Percentiles rank a stretch among this genome's conserved stretches.
phyloP scores from a whole-genome alignment of 768 basidiomycete species.

The Trichaptum fuscoviolaceum region DNA sequence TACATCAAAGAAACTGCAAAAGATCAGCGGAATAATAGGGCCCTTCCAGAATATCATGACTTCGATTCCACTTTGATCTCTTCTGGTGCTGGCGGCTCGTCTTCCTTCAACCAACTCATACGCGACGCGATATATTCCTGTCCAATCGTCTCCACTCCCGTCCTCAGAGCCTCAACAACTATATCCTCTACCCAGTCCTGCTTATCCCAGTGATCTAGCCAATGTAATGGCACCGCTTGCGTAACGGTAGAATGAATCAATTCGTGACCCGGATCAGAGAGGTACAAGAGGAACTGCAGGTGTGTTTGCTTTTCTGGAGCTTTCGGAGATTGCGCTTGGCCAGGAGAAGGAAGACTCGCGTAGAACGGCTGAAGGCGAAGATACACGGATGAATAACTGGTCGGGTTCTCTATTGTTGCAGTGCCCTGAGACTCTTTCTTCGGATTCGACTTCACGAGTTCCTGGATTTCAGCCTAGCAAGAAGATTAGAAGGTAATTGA shows the following conservation, averaged over 20 bases:
- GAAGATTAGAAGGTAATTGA: not conserved
- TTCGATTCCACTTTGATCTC: constrained; percentile 11
- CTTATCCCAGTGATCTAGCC: constrained; percentile 88
- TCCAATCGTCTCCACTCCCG: constrained; percentile 85
- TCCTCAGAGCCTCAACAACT: constrained; percentile 78
- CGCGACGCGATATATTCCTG: constrained; percentile 85
- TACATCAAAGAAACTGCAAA: not conserved
- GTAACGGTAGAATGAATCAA: constrained; percentile 74
- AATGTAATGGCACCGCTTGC: constrained; percentile 77
- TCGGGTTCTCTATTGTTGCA: constrained; percentile 46
- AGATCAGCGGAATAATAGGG: not conserved
- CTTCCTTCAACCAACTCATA: constrained; percentile 71
- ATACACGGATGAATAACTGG: constrained; percentile 86
- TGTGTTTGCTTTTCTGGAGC: constrained; percentile 26
- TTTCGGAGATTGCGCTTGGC: constrained; percentile 17
- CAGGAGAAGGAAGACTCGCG: constrained; percentile 45
- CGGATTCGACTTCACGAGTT: constrained; percentile 63
- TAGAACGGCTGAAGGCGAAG: constrained; percentile 89
- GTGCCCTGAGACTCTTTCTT: constrained; percentile 24
- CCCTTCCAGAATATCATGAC: not conserved
- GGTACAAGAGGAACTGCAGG: constrained; percentile 64
- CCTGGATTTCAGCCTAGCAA: constrained; percentile 68
- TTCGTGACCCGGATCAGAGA: constrained; percentile 76
- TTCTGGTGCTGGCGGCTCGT: constrained; percentile 12
- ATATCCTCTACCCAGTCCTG: constrained; percentile 97